Evolutionary conservation across 2,329 filamentous ascomycete species (phyloP), one percentile per base, ranked within the genome.

Genomic region (Huntiella omanensis): DNA sequence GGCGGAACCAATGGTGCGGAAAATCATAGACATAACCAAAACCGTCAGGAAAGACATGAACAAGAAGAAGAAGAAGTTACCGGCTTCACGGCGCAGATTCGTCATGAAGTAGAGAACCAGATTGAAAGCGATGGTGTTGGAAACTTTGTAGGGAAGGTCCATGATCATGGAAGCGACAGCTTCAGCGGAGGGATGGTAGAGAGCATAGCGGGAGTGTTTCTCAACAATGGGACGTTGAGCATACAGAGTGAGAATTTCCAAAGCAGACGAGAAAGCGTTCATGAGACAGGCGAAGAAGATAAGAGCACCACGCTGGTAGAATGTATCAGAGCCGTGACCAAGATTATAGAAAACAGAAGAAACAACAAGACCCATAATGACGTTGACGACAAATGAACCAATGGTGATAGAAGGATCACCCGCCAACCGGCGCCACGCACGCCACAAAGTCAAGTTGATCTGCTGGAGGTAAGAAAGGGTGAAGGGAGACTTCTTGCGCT

Each of bases 211-310:
- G 47, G 71, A 65, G 55, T 95, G 87, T 59, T 94, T 94, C 58
- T 94, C 85, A 50, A 95, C 84, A 55, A 94, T 93, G 1, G 83
- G 81, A 34, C 87, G 80, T 71, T 94, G 86, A 2, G 83, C 75
- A 58, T 91, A 95, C 4, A 94, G 70, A 0, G 83, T 86, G 33
- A 91, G 62, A 57, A 94, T 91, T 56, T 91, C 84, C 35, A 91
- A 70, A 47, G 81, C 80, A 58, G 76, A 81, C 51, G 78, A 71
- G 56, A 92, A 91, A 40, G 83, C 84, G 60, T 91, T 92, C 66
- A 91, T 77, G 50, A 94, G 67, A 56, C 86, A 77, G 53, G 83
- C 83, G 57, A 93, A 91, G 73, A 93, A 94, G 45, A 94, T 67
- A 17, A 93, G 68, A 39, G 82, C 78, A 52, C 81, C 83, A 51